Evolutionary conservation across 2,329 filamentous ascomycete species (phyloP), one percentile per base, ranked within the genome.

Genomic region (Pseudogymnoascus sp.): DNA sequence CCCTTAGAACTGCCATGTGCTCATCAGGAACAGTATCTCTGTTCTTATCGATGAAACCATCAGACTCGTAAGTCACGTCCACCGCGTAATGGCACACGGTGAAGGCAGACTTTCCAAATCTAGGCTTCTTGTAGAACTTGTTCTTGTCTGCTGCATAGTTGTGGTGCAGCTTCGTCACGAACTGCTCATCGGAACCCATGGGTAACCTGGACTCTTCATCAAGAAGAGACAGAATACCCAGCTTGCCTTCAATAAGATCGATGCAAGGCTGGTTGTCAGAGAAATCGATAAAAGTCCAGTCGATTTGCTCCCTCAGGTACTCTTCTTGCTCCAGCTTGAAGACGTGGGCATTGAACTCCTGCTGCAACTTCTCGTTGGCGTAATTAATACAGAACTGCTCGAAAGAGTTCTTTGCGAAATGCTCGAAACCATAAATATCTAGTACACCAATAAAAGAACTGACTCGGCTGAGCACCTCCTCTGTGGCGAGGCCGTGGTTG

Each of bases 381-480:
- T 99, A 99, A 77, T 99, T 99, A 84, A 99, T 99, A 78, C 94
- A 99, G 77, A 99, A 99, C 75, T 99, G 94, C 75, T 99, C 94
- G 71, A 99, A 99, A 0, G 94, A 99, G 79, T 99, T 99, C 81
- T 97, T 97, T 65, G 94, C 93, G 72, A 99, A 99, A 77, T 97
- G 94, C 76, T 99, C 94, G 72, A 99, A 99, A 66, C 93, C 93
- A 76, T 97, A 97, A 69, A 99, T 99, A 90, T 99, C 94, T 66
- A 99, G 84, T 58, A 99, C 94, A 75, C 94, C 94, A 70, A 99
- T 99, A 76, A 99, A 99, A 1, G 91, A 93, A 62, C 81, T 84
- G 62, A 96, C 91, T 41, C 90, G 85, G 69, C 82, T 86, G 60
- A 97, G 76, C 38, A 97, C 91, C 66, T 93, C 88, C 48, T 96